phyloP scores from a whole-genome alignment of 2,329 filamentous ascomycete species.

The Zymoseptoria pseudotritici region DNA sequence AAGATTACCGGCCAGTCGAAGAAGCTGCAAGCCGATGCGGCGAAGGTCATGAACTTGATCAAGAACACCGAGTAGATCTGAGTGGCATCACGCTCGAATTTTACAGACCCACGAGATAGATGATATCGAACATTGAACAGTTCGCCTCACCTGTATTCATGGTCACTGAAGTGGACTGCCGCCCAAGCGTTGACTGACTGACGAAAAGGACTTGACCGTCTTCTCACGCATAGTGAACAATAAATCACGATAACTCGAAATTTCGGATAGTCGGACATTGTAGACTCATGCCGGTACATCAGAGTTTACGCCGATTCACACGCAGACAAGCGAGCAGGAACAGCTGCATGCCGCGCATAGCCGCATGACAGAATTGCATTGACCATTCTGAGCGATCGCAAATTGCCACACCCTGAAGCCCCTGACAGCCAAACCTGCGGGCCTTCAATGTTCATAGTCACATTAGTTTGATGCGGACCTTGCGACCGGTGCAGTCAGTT shows the following conservation, averaged over 20 bases:
- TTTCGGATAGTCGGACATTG: neutral
- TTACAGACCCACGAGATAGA: neutral
- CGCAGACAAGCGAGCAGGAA: neutral
- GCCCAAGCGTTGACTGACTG: too few relatives aligned
- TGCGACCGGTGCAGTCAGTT: too few relatives aligned
- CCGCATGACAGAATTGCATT: neutral
- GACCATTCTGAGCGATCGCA: neutral
- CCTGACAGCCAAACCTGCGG: too few relatives aligned
- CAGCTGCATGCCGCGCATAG: neutral
- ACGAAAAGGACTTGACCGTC: too few relatives aligned
- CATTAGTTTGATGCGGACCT: too few relatives aligned
- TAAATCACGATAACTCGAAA: neutral
- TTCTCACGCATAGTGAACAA: neutral
- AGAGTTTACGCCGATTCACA: neutral
- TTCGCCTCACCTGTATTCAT: neutral
- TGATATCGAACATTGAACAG: neutral
- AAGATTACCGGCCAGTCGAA: slow-evolving; percentile 15
- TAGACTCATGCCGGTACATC: neutral
- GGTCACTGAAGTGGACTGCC: too few relatives aligned
- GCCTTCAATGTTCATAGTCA: too few relatives aligned
- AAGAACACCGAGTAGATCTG: neutral
- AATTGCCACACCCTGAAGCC: too few relatives aligned
- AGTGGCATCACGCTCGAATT: neutral
- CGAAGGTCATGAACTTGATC: neutral
- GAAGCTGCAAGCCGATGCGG: slow-evolving; percentile 11